Percentiles rank a stretch among this genome's conserved stretches.
These are phyloP conservation scores for Verticillium dahliae DNA, from an alignment of 2,329 filamentous ascomycete species.

Conservation along the genomic window DNA sequence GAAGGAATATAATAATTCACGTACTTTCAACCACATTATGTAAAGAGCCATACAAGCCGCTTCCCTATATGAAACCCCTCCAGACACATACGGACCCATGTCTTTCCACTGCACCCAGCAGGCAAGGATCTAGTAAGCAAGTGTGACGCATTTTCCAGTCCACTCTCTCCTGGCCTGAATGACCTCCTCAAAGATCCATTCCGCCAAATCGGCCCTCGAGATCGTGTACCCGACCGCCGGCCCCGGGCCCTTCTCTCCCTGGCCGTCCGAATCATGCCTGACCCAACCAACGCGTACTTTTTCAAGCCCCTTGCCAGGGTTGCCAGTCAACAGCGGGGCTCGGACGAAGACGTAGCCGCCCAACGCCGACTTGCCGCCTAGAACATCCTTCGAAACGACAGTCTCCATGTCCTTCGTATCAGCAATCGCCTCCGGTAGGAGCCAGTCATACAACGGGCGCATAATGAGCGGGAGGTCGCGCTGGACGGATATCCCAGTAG, in stretches of 20 bases:
- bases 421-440: background rate
- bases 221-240: slow-evolving; percentile 1
- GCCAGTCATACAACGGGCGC: slow-evolving; percentile 3
- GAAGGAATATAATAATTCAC: no score
- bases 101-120: background rate
- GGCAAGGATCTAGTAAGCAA: background rate
- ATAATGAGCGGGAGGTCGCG: slow-evolving; percentile 1
- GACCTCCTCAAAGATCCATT: slow-evolving; percentile 6
- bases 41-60: no score
- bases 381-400: background rate
- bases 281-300: slow-evolving; percentile 3
- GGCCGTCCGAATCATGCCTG: background rate
- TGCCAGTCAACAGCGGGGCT: slow-evolving; percentile 2
- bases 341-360: slow-evolving; percentile 4
- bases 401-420: slow-evolving; percentile 2
- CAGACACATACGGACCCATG: no score
- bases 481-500: background rate
- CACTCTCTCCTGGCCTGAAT: background rate
- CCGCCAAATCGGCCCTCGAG: background rate
- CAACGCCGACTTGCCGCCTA: background rate
- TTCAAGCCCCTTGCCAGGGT: background rate
- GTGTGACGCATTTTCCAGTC: background rate
- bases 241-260: background rate
- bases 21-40: no score
- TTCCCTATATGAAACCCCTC: no score